phyloP scores from a whole-genome alignment of 2,329 filamentous ascomycete species.

The Epichloe sibirici region DNA sequence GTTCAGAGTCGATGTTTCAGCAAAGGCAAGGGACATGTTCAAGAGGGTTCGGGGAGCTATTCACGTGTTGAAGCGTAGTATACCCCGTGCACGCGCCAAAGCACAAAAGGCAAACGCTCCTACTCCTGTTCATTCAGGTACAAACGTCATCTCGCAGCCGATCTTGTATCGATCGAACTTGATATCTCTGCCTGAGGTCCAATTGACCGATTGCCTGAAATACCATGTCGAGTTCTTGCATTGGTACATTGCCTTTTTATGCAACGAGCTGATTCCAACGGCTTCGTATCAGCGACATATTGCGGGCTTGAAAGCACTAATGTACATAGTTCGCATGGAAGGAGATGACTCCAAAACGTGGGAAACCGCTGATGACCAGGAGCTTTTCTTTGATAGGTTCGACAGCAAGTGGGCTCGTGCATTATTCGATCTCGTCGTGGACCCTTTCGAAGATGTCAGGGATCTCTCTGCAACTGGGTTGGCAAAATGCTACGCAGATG shows the following conservation, averaged over 20 bases:
- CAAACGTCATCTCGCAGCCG: constrained; percentile 13
- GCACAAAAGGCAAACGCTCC: constrained; percentile 19
- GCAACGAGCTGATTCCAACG: constrained; percentile 62
- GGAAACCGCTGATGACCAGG: constrained; percentile 27
- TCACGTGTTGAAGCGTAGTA: constrained; percentile 37
- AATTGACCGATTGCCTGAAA: constrained; percentile 27
- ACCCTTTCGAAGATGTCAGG: constrained; percentile 89
- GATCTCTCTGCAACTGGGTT: constrained; percentile 41
- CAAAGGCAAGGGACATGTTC: constrained; percentile 62
- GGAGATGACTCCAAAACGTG: constrained; percentile 38
- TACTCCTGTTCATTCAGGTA: neutral
- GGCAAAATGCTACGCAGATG: constrained; percentile 32
- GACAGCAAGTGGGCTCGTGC: constrained; percentile 44
- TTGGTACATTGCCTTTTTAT: constrained; percentile 65
- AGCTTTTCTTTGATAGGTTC: constrained; percentile 28
- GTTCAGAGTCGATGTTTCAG: constrained; percentile 69
- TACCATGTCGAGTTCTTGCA: constrained; percentile 53
- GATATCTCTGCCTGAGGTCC: constrained; percentile 24
- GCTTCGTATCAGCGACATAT: constrained; percentile 86
- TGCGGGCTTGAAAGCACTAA: constrained; percentile 60
- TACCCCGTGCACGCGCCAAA: constrained; percentile 24
- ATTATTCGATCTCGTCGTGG: constrained; percentile 67
- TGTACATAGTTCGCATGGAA: constrained; percentile 55
- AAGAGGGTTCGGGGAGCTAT: constrained; percentile 61
- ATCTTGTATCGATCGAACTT: constrained; percentile 27